Evolutionary conservation across 1,139 yeast species (phyloP).

Genomic region (Scheffersomyces quercinus): DNA sequence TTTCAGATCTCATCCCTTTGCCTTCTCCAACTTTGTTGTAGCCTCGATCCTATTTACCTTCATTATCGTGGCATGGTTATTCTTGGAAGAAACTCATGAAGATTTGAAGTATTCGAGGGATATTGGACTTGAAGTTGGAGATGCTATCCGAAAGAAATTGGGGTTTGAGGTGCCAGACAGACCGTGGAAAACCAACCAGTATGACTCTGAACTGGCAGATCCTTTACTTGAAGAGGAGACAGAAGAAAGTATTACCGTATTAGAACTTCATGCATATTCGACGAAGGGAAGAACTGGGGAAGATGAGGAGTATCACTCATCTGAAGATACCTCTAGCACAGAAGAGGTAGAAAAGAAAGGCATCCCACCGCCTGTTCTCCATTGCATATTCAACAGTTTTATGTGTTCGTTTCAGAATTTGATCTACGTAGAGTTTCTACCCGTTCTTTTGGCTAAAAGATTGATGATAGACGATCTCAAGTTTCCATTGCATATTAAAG

Average conservation of each 20-base stretch:
- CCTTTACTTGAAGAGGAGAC: not conserved
- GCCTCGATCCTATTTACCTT: constrained; percentile 43
- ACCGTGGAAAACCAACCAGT: constrained; percentile 28
- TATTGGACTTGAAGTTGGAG: constrained; percentile 55
- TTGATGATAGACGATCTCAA: constrained; percentile 10
- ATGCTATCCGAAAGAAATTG: constrained; percentile 33
- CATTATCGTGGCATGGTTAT: constrained; percentile 44
- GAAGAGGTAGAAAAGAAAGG: not conserved
- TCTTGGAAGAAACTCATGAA: constrained; percentile 63
- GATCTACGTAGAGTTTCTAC: constrained; percentile 23
- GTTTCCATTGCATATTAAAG: constrained; percentile 21
- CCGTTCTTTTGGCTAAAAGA: constrained; percentile 23
- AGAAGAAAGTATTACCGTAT: not conserved
- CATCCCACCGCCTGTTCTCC: not conserved
- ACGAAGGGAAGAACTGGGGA: not conserved
- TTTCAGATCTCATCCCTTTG: constrained; percentile 52
- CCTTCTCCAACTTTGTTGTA: constrained; percentile 60
- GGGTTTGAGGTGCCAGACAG: constrained; percentile 33
- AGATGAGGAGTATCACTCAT: not conserved
- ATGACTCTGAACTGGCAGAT: not conserved
- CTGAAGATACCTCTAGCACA: not conserved
- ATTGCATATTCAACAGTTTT: constrained; percentile 10
- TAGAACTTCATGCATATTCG: not conserved
- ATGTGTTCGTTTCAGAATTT: constrained; percentile 18
- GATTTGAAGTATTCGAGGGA: constrained; percentile 43